These are phyloP conservation scores for Diaporthe citrichinensis DNA, from an alignment of 2,329 filamentous ascomycete genomes.

Conservation along the genomic window DNA sequence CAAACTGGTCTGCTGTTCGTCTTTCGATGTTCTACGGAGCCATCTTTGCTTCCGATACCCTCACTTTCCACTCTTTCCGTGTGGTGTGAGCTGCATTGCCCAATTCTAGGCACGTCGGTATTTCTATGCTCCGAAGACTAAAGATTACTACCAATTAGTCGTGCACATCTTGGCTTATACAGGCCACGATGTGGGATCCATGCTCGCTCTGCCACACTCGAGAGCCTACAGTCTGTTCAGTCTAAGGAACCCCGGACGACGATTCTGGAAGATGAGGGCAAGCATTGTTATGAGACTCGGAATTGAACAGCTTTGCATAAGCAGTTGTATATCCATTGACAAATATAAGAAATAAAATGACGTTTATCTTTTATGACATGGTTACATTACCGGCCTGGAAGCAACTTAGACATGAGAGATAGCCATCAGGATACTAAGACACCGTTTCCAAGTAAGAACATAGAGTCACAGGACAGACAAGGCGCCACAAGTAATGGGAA, in stretches of 20 bases:
- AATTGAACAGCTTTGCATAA: neutral
- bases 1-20: neutral
- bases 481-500: neutral
- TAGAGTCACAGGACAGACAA: neutral
- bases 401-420: neutral
- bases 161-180: too few relatives aligned
- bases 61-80: neutral
- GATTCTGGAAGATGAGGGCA: neutral
- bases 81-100: neutral
- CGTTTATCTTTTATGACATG: neutral
- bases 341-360: too few relatives aligned
- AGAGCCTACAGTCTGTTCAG: neutral
- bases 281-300: neutral
- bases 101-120: neutral
- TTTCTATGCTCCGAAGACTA: neutral
- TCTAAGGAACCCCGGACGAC: neutral
- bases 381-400: neutral
- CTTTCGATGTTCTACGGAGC: rapidly evolving
- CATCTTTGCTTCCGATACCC: neutral
- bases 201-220: neutral
- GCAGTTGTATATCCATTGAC: neutral
- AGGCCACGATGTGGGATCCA: too few relatives aligned
- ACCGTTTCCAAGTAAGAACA: neutral
- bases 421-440: neutral
- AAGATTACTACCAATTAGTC: too few relatives aligned